Percentiles rank a stretch among this genome's conserved stretches.
phyloP scores from a whole-genome alignment of 257 asterid genomes.

The Cynanchum wilfordii region DNA sequence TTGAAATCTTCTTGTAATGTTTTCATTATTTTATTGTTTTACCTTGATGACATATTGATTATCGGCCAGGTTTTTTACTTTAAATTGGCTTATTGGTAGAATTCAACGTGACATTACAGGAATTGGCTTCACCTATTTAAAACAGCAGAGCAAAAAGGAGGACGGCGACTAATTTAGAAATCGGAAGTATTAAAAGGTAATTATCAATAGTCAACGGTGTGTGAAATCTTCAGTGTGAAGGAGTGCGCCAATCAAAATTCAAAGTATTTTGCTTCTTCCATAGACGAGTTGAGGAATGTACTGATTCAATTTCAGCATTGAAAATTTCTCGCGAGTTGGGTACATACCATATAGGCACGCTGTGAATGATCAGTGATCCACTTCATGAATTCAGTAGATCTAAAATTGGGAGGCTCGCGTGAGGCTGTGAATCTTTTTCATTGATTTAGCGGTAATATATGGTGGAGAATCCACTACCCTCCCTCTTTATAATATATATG shows the following conservation, averaged over 20 bases:
- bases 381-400: not conserved
- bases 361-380: not conserved
- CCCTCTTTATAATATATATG: no score
- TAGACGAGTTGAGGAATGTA: not conserved
- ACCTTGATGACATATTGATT: not conserved
- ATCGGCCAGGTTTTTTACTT: not conserved
- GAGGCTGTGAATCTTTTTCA: no score
- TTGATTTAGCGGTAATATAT: no score
- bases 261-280: not conserved
- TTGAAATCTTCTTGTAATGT: no score
- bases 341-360: not conserved
- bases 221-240: not conserved
- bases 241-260: not conserved
- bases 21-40: not conserved
- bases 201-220: not conserved
- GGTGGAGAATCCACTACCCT: no score
- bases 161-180: slow-evolving; percentile 3
- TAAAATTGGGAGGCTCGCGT: not conserved
- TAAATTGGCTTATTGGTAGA: not conserved
- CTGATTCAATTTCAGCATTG: slow-evolving; percentile 1
- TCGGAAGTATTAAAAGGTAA: not conserved
- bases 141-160: slow-evolving; percentile 8
- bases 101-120: not conserved
- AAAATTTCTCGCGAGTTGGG: not conserved
- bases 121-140: not conserved